These are phyloP conservation scores for Apiotrichum sp. DNA, from an alignment of 1,284 basidiomycete species.

Conservation along the genomic window DNA sequence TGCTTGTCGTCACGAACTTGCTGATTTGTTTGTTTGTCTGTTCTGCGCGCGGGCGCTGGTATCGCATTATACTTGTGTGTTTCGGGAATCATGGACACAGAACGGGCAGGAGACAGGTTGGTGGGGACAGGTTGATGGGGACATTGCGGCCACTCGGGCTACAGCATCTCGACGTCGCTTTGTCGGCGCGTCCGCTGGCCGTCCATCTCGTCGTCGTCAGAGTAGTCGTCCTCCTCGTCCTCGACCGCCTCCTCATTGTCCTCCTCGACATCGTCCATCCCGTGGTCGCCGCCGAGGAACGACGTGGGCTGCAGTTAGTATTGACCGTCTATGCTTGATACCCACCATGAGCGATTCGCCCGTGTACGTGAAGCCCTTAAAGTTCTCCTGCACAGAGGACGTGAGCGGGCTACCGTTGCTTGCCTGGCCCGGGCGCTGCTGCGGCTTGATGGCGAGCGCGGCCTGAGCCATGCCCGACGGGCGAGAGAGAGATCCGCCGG, in stretches of 20 bases:
- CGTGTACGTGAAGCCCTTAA: slow-evolving; percentile 82
- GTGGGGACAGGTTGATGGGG: no score
- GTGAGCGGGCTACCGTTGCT: slow-evolving; percentile 62
- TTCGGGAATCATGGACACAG: background rate
- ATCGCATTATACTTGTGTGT: slow-evolving; percentile 12
- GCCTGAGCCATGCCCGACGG: slow-evolving; percentile 31
- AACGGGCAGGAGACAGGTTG: background rate
- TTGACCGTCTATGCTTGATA: background rate
- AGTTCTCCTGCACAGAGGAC: slow-evolving; percentile 87
- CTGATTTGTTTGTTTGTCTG: no score
- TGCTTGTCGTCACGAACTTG: no score
- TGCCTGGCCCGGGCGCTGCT: slow-evolving; percentile 20
- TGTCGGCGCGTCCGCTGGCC: slow-evolving; percentile 40
- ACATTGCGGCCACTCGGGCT: background rate
- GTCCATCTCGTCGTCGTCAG: slow-evolving; percentile 43
- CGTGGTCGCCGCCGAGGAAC: slow-evolving; percentile 43
- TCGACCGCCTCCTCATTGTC: slow-evolving; percentile 31
- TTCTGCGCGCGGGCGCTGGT: background rate
- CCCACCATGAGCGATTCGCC: slow-evolving; percentile 63
- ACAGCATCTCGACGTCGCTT: slow-evolving; percentile 46
- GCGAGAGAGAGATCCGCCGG: slow-evolving; percentile 38
- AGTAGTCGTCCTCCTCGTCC: slow-evolving; percentile 41
- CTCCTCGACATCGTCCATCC: slow-evolving; percentile 45
- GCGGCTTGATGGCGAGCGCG: slow-evolving; percentile 40
- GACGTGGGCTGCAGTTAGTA: slow-evolving; percentile 36